Evolutionary conservation across 768 basidiomycete genomes (phyloP).

Genomic region (Tylopilus plumbeoviolaceoides): DNA sequence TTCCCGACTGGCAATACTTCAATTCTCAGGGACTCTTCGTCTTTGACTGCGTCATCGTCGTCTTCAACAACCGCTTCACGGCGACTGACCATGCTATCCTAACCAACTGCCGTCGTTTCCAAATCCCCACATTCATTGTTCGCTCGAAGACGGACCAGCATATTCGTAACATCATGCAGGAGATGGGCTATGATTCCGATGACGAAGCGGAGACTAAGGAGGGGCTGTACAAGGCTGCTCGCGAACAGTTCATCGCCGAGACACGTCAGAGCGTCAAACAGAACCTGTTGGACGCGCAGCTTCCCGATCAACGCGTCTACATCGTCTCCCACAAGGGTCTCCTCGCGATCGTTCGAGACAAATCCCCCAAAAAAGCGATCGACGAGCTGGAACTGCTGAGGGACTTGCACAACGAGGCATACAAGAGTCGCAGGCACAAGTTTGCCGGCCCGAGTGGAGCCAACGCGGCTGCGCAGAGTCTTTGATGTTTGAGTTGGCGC

Average conservation of each 20-base stretch:
- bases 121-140: slow-evolving; percentile 34
- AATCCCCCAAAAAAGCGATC: slow-evolving; percentile 19
- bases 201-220: slow-evolving; percentile 14
- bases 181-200: slow-evolving; percentile 28
- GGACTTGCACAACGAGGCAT: slow-evolving; percentile 19
- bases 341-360: slow-evolving; percentile 22
- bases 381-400: slow-evolving; percentile 28
- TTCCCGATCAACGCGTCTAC: slow-evolving; percentile 29
- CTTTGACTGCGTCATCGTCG: slow-evolving; percentile 34
- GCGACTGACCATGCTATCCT: slow-evolving; percentile 35
- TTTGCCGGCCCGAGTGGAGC: slow-evolving; percentile 7
- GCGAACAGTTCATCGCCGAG: slow-evolving; percentile 25
- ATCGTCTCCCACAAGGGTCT: slow-evolving; percentile 24
- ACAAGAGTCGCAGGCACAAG: slow-evolving; percentile 5
- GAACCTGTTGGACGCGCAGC: slow-evolving; percentile 22
- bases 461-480: slow-evolving; percentile 1
- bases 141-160: slow-evolving; percentile 36
- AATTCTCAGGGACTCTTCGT: slow-evolving; percentile 36
- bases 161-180: slow-evolving; percentile 25
- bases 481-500: not conserved
- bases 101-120: slow-evolving; percentile 28
- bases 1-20: slow-evolving; percentile 38
- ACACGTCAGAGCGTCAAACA: slow-evolving; percentile 23
- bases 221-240: slow-evolving; percentile 20
- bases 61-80: slow-evolving; percentile 35